These are phyloP conservation scores for Elsinoe arachidis DNA, from an alignment of 2,329 filamentous ascomycete genomes.

Conservation along the genomic window DNA sequence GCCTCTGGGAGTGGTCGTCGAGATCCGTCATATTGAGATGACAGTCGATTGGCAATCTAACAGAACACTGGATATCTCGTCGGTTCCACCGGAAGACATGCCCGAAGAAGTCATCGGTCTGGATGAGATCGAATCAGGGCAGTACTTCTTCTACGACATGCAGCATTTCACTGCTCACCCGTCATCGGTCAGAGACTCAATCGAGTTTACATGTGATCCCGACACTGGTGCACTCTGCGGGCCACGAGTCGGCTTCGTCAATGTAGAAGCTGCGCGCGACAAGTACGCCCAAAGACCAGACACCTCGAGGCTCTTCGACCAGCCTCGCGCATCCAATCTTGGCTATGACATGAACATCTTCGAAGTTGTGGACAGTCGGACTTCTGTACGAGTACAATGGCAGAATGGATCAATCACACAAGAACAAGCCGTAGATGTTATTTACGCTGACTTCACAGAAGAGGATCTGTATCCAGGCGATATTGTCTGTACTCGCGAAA, in stretches of 20 bases:
- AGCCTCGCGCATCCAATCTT: conserved; percentile 40
- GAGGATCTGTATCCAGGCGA: conserved; percentile 52
- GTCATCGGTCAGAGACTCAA: background rate
- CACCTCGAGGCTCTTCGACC: conserved; percentile 35
- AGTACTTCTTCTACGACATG: conserved; percentile 38
- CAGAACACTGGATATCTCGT: background rate
- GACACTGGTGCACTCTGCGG: conserved; percentile 26
- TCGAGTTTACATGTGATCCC: conserved; percentile 25
- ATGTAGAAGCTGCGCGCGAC: conserved; percentile 40
- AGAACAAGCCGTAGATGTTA: conserved; percentile 37
- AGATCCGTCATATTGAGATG: conserved; percentile 38
- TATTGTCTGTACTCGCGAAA: conserved; percentile 42
- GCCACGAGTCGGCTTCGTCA: conserved; percentile 45
- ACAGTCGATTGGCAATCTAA: conserved; percentile 46
- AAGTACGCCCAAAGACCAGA: conserved; percentile 40
- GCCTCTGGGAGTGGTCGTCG: conserved; percentile 45
- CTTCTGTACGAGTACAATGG: conserved; percentile 49
- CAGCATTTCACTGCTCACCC: conserved; percentile 9
- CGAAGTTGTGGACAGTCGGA: conserved; percentile 41
- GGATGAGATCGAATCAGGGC: conserved; percentile 35
- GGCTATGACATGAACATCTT: conserved; percentile 54
- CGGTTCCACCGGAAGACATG: background rate
- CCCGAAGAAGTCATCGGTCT: conserved; percentile 23
- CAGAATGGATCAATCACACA: conserved; percentile 47
- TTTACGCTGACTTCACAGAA: conserved; percentile 44